Conservation (phyloP, 345 rosid species). For the Eutrema japonicum region DNA sequence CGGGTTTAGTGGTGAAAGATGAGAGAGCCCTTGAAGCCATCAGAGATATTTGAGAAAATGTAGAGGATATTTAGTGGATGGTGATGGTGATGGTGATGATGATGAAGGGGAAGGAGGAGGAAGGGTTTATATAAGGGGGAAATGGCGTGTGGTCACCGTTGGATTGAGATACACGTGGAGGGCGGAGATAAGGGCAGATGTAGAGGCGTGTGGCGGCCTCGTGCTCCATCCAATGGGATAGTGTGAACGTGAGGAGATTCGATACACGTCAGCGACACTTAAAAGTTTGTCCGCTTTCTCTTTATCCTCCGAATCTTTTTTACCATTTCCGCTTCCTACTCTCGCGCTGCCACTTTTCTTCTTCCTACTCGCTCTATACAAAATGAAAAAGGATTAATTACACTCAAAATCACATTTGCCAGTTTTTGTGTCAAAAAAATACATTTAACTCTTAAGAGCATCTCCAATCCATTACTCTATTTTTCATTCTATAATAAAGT, state of each 20-base stretch:
- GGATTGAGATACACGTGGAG: conserved; percentile 43
- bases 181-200: conserved; percentile 37
- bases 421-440: too few relatives aligned
- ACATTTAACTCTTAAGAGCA: too few relatives aligned
- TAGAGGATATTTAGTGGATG: neutral
- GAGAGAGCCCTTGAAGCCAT: conserved; percentile 36
- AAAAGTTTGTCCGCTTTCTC: neutral
- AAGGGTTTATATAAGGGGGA: conserved; percentile 21
- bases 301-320: conserved; percentile 33
- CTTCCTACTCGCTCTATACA: conserved; percentile 35
- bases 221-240: conserved; percentile 49
- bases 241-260: conserved; percentile 36
- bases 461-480: too few relatives aligned
- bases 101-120: neutral
- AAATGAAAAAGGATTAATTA: too few relatives aligned
- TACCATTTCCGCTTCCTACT: neutral
- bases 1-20: conserved; percentile 27
- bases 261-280: conserved; percentile 36
- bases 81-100: neutral
- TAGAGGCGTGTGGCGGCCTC: conserved; percentile 70
- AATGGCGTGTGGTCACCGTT: conserved; percentile 48
- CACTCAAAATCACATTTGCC: too few relatives aligned
- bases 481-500: too few relatives aligned
- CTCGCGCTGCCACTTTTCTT: neutral
- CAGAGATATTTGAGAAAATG: conserved; percentile 6